Evolutionary conservation across 108 stramenopile genomes (phyloP).

Genomic region (Cyclotella atomus): DNA sequence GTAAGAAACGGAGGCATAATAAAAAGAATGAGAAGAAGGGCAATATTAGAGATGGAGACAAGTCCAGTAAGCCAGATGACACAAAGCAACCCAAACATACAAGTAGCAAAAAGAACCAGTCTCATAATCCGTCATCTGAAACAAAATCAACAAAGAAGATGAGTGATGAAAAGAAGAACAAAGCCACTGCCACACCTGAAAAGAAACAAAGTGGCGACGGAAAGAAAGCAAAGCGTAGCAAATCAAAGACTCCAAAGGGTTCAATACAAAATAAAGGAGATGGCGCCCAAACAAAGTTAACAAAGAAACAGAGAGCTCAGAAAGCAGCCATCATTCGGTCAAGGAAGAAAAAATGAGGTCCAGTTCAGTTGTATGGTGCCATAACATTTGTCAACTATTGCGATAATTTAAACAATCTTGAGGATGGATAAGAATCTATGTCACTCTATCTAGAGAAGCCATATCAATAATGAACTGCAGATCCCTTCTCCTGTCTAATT

Average conservation of each 20-base stretch:
- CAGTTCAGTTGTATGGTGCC: too few species aligned
- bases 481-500: too few species aligned
- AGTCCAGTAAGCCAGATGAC: neutral
- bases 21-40: conserved; percentile 7
- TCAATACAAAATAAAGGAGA: neutral
- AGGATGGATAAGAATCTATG: too few species aligned
- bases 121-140: neutral
- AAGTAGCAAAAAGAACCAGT: neutral
- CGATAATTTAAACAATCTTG: too few species aligned
- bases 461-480: too few species aligned
- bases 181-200: neutral
- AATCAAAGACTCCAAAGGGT: conserved; percentile 1
- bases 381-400: too few species aligned
- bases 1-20: conserved; percentile 11
- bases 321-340: conserved; percentile 37
- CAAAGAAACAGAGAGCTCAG: conserved; percentile 40
- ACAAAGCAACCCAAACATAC: neutral
- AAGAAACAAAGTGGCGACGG: neutral
- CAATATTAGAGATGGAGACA: neutral
- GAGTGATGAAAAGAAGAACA: neutral
- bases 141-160: neutral
- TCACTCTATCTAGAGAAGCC: too few species aligned
- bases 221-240: conserved; percentile 8
- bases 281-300: conserved; percentile 24
- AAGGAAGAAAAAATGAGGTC: conserved; percentile 11